phyloP scores from a whole-genome alignment of 257 asterid species.

The Solanum raphanifolium region DNA sequence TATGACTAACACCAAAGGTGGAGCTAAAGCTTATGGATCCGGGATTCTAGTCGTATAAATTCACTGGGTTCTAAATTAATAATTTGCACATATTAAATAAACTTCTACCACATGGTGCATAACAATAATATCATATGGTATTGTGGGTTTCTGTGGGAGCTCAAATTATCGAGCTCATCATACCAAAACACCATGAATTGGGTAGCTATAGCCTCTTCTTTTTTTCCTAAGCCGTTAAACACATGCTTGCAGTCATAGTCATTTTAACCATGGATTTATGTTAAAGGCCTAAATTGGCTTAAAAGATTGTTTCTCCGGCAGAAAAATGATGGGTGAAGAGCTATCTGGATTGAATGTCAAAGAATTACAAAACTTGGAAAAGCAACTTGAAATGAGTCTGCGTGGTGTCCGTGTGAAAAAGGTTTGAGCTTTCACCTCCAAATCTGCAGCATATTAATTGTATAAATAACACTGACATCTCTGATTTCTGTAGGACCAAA shows the following conservation, averaged over 20 bases:
- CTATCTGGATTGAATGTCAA: constrained; percentile 46
- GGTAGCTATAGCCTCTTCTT: no score
- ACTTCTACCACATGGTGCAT: no score
- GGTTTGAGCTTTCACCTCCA: constrained; percentile 19
- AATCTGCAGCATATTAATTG: not conserved
- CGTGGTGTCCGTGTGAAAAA: constrained; percentile 46
- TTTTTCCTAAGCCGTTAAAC: not conserved
- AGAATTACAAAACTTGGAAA: constrained; percentile 54
- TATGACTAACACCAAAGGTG: not conserved
- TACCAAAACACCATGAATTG: no score
- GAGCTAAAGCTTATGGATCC: not conserved
- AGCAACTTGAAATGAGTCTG: constrained; percentile 52
- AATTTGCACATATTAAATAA: no score
- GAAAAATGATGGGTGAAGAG: constrained; percentile 66
- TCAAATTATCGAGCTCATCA: no score
- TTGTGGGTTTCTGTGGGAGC: no score
- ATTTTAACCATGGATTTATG: not conserved
- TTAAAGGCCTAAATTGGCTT: not conserved
- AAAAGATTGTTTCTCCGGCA: constrained; percentile 2
- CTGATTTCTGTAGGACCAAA: constrained; percentile 42
- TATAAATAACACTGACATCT: not conserved
- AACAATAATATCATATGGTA: no score
- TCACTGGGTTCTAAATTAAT: no score
- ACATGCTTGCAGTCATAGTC: not conserved
- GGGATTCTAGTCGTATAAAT: no score